phyloP scores from a whole-genome alignment of 2,329 filamentous ascomycete genomes.

The Teratosphaeria nubilosa region DNA sequence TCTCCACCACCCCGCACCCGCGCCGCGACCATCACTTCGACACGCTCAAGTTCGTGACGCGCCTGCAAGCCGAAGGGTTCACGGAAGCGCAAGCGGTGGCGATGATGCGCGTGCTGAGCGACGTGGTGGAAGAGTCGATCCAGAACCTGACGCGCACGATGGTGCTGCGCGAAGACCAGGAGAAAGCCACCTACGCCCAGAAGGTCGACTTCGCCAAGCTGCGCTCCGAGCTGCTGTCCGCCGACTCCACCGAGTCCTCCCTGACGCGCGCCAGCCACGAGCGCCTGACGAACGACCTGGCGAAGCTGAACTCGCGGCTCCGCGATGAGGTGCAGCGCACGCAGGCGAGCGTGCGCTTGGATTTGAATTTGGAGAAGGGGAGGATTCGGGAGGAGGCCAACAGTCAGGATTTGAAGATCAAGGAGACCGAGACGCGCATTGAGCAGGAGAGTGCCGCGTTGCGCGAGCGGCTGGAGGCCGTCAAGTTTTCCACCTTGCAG shows the following conservation, averaged over 20 bases:
- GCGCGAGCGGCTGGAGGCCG: slow-evolving; percentile 84
- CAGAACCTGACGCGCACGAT: slow-evolving; percentile 96
- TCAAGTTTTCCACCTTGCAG: slow-evolving; percentile 96
- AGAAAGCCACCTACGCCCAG: slow-evolving; percentile 66
- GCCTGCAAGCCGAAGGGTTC: slow-evolving; percentile 81
- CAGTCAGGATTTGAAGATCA: slow-evolving; percentile 92
- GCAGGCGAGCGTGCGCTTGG: slow-evolving; percentile 82
- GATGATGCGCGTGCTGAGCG: slow-evolving; percentile 96
- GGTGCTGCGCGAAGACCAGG: slow-evolving; percentile 89
- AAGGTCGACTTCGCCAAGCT: slow-evolving; percentile 98
- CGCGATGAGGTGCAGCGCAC: slow-evolving; percentile 91
- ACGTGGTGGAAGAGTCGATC: slow-evolving; percentile 96
- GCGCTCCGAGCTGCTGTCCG: slow-evolving; percentile 81
- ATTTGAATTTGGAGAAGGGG: slow-evolving; percentile 93
- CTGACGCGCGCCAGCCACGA: slow-evolving; percentile 86
- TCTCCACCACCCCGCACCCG: slow-evolving; percentile 56
- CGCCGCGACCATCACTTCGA: slow-evolving; percentile 89
- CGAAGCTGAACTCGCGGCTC: slow-evolving; percentile 80
- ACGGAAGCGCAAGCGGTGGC: slow-evolving; percentile 90
- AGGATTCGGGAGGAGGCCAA: slow-evolving; percentile 93
- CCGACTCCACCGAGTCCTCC: slow-evolving; percentile 82
- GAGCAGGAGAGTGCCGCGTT: slow-evolving; percentile 92
- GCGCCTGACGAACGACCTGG: slow-evolving; percentile 83
- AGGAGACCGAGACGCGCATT: slow-evolving; percentile 96
- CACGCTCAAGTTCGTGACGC: slow-evolving; percentile 91